Conservation (phyloP, 257 asterid genomes). For the Lantana camara region DNA sequence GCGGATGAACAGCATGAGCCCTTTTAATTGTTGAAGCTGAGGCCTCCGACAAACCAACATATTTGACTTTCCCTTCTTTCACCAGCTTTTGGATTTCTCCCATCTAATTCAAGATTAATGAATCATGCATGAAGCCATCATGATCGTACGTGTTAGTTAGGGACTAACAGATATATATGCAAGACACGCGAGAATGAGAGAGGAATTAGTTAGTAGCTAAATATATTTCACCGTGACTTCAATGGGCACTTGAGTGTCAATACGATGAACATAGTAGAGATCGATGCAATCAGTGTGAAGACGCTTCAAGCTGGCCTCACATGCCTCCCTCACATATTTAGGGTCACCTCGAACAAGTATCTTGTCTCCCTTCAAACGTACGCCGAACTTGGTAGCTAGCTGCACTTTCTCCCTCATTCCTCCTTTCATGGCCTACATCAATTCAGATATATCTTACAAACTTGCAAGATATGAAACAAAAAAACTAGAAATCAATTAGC, state of each 20-base stretch:
- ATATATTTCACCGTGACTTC: constrained; percentile 47
- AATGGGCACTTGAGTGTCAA: constrained; percentile 38
- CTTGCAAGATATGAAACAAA: no score
- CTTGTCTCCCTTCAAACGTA: constrained; percentile 9
- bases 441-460: no score
- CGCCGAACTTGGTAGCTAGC: constrained; percentile 38
- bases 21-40: constrained; percentile 57
- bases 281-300: constrained; percentile 36
- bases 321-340: constrained; percentile 32
- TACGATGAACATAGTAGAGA: constrained; percentile 41
- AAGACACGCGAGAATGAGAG: no score
- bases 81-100: constrained; percentile 58
- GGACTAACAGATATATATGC: no score
- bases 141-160: no score
- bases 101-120: constrained; percentile 30
- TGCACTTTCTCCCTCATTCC: constrained; percentile 36
- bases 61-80: constrained; percentile 61
- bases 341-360: constrained; percentile 33
- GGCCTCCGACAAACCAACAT: constrained; percentile 63
- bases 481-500: background rate
- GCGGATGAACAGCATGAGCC: constrained; percentile 64
- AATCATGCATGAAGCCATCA: background rate
- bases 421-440: constrained; percentile 36
- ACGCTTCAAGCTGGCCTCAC: constrained; percentile 41
- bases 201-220: no score